These are phyloP conservation scores for Mycothermus thermophilus DNA, from an alignment of 495 filamentous ascomycete species.

Conservation along the genomic window DNA sequence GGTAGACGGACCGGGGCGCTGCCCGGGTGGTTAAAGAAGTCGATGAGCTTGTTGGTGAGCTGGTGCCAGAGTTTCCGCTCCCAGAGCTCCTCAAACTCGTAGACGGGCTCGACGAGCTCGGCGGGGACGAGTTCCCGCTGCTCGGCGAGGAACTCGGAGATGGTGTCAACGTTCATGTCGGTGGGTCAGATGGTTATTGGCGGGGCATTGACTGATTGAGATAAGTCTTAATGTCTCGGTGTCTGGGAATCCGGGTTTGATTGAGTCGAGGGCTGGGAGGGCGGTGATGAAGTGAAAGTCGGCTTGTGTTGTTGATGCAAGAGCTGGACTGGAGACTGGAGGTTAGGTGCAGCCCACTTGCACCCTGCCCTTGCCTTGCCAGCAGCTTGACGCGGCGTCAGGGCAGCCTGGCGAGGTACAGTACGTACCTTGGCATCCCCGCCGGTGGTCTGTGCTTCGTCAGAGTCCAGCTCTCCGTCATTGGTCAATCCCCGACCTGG, in stretches of 20 bases:
- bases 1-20: conserved; percentile 74
- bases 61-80: conserved; percentile 99
- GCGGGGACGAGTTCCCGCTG: conserved; percentile 76
- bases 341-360: conserved; percentile 5
- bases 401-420: conserved; percentile 15
- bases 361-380: conserved; percentile 10
- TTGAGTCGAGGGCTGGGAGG: conserved; percentile 1
- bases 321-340: too few relatives aligned
- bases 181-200: not conserved
- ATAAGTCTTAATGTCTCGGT: not conserved
- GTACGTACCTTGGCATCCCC: conserved; percentile 13
- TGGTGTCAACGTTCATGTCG: conserved; percentile 67
- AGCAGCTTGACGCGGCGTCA: conserved; percentile 22
- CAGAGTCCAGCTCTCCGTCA: conserved; percentile 1
- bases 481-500: conserved; percentile 1
- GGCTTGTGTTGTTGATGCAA: too few relatives aligned
- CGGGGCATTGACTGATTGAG: not conserved
- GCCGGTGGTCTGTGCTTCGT: conserved; percentile 9
- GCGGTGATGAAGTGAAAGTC: conserved; percentile 8
- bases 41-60: conserved; percentile 75
- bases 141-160: conserved; percentile 80
- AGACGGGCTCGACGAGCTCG: conserved; percentile 73
- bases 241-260: not conserved
- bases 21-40: conserved; percentile 73
- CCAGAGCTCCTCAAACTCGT: conserved; percentile 94